These are phyloP conservation scores for Metschnikowia continentalis DNA, from an alignment of 805 yeast genomes.

Conservation along the genomic window DNA sequence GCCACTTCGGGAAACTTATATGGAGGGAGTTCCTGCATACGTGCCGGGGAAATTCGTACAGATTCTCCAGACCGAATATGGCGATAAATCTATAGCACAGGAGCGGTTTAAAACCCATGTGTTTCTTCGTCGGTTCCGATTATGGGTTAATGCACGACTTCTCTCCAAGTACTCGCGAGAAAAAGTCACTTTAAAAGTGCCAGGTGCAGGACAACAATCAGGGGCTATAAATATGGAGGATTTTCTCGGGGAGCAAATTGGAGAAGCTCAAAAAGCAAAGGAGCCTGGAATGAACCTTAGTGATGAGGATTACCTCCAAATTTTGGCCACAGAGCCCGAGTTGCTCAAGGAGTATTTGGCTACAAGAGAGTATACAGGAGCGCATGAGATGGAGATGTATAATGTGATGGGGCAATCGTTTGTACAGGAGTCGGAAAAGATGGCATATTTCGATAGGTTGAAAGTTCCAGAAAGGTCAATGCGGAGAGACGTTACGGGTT, in stretches of 20 bases:
- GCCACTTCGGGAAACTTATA: constrained; percentile 39
- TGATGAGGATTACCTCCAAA: constrained; percentile 24
- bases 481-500: not conserved
- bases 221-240: not conserved
- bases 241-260: not conserved
- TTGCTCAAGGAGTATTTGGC: constrained; percentile 25
- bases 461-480: not conserved
- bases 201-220: too few relatives aligned
- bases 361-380: constrained; percentile 22
- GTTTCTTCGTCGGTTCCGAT: constrained; percentile 11
- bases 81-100: constrained; percentile 1
- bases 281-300: constrained; percentile 8
- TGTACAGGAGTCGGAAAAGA: not conserved
- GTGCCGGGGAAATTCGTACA: constrained; percentile 45
- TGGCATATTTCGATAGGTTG: not conserved
- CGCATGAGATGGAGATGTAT: constrained; percentile 24
- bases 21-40: constrained; percentile 51
- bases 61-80: constrained; percentile 48
- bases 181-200: constrained; percentile 8
- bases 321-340: constrained; percentile 21
- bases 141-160: constrained; percentile 11
- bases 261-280: not conserved
- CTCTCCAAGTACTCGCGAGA: constrained; percentile 22
- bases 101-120: constrained; percentile 5
- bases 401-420: not conserved